Conservation (phyloP, 2,329 filamentous ascomycete genomes). For the Aspergillus awamori region DNA sequence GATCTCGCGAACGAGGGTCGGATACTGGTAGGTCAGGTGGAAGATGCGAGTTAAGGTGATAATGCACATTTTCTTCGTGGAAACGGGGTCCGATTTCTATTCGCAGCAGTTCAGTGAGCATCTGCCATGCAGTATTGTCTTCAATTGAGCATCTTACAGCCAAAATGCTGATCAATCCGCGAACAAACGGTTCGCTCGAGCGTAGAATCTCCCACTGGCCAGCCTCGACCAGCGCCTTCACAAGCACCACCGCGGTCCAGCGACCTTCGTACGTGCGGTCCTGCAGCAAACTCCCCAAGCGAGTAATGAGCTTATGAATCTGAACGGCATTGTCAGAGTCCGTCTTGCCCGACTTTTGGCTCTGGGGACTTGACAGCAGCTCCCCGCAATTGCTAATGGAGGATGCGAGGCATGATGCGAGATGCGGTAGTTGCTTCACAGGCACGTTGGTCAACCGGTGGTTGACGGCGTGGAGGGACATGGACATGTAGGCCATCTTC, state of each 20-base stretch:
- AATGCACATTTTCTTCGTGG: slow-evolving; percentile 75
- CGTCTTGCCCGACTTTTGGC: slow-evolving; percentile 61
- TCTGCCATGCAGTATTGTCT: background rate
- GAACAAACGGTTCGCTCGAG: slow-evolving; percentile 73
- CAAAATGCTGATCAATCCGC: slow-evolving; percentile 72
- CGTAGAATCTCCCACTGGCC: slow-evolving; percentile 83
- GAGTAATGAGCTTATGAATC: slow-evolving; percentile 79
- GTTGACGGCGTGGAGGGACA: slow-evolving; percentile 47
- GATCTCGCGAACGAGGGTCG: slow-evolving; percentile 82
- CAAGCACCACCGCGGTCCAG: slow-evolving; percentile 74
- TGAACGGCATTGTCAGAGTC: slow-evolving; percentile 69
- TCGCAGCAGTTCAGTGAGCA: slow-evolving; percentile 19
- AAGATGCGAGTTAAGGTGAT: slow-evolving; percentile 83
- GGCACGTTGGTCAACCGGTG: slow-evolving; percentile 68
- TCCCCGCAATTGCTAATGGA: slow-evolving; percentile 58
- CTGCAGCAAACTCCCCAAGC: slow-evolving; percentile 75
- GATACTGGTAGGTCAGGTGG: slow-evolving; percentile 76
- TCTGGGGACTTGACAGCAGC: slow-evolving; percentile 64
- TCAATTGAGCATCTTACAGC: slow-evolving; percentile 55
- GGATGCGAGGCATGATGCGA: slow-evolving; percentile 69
- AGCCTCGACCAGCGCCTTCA: slow-evolving; percentile 79
- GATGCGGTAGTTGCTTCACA: slow-evolving; percentile 70
- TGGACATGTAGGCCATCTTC: slow-evolving; percentile 38
- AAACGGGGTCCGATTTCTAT: slow-evolving; percentile 74
- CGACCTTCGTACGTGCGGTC: slow-evolving; percentile 74